Conservation (phyloP, 2,329 filamentous ascomycete species). For the Metarhizium robertsii region DNA sequence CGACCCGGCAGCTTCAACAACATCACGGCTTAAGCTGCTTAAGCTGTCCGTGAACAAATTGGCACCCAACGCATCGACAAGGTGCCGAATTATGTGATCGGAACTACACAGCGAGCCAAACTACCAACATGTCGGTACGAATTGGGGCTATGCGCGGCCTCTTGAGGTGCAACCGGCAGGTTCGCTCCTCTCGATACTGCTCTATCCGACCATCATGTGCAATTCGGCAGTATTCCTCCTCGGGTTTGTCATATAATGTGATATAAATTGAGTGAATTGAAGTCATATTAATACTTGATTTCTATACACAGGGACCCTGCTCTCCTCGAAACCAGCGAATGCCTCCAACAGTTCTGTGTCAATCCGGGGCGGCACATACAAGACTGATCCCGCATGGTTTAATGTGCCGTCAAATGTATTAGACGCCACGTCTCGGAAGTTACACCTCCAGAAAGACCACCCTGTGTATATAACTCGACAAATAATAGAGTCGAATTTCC, state of each 20-base stretch:
- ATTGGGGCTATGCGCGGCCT: conserved; percentile 18
- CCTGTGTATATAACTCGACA: conserved; percentile 84
- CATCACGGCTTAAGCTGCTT: neutral
- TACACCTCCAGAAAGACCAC: conserved; percentile 90
- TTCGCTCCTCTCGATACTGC: conserved; percentile 12
- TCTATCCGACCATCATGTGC: conserved; percentile 1
- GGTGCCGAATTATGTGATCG: neutral
- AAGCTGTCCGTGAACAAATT: neutral
- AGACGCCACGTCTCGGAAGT: conserved; percentile 59
- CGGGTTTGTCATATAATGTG: conserved; percentile 1
- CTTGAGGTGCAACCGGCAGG: conserved; percentile 14
- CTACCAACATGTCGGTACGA: conserved; percentile 15
- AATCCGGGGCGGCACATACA: conserved; percentile 55
- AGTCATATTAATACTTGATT: neutral
- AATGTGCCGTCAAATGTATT: conserved; percentile 74
- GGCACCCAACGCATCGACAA: neutral
- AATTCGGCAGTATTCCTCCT: neutral
- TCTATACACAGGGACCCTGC: neutral
- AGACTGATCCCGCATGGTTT: conserved; percentile 67
- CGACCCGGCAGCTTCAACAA: neutral
- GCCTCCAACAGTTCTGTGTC: neutral
- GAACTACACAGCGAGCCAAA: neutral
- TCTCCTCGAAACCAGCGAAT: neutral
- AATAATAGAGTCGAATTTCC: conserved; percentile 86
- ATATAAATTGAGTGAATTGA: neutral